These are phyloP conservation scores for Colletotrichum shisoi DNA, from an alignment of 2,329 filamentous ascomycete genomes.

Conservation along the genomic window DNA sequence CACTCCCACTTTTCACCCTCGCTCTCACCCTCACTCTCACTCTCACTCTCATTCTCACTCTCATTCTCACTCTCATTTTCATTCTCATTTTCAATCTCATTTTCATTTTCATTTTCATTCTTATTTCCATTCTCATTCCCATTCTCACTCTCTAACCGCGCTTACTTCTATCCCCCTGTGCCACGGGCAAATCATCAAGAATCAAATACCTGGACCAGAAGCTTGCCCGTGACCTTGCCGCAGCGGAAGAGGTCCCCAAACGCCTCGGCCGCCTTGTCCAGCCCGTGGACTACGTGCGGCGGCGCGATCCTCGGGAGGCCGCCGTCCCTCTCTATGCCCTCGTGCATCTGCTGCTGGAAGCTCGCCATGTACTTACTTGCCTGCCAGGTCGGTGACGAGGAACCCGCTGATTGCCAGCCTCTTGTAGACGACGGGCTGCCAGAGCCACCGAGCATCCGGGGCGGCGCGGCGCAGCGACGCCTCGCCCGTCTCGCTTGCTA, in stretches of 20 bases:
- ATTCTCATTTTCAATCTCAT: too few species aligned
- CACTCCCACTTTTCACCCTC: too few species aligned
- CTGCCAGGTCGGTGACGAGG: neutral
- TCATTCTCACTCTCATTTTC: too few species aligned
- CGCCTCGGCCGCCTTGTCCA: neutral
- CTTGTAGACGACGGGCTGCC: neutral
- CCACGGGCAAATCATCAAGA: neutral
- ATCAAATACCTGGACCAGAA: neutral
- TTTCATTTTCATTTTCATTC: too few species aligned
- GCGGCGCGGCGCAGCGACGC: constrained; percentile 72
- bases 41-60: too few species aligned
- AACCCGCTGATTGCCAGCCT: neutral
- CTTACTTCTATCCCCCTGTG: too few species aligned
- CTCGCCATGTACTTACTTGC: neutral
- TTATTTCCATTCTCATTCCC: too few species aligned
- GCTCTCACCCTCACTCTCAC: too few species aligned
- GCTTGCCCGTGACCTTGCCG: neutral
- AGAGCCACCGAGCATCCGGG: constrained; percentile 49
- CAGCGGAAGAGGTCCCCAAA: neutral
- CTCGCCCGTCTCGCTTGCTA: constrained; percentile 72
- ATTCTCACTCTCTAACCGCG: too few species aligned
- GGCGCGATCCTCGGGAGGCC: neutral
- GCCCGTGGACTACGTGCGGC: neutral
- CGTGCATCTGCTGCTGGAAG: neutral
- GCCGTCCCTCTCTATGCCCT: neutral